Evolutionary conservation across 1,284 basidiomycete species (phyloP), one percentile per base, ranked within the genome.

Genomic region (Omphalotus olearius): DNA sequence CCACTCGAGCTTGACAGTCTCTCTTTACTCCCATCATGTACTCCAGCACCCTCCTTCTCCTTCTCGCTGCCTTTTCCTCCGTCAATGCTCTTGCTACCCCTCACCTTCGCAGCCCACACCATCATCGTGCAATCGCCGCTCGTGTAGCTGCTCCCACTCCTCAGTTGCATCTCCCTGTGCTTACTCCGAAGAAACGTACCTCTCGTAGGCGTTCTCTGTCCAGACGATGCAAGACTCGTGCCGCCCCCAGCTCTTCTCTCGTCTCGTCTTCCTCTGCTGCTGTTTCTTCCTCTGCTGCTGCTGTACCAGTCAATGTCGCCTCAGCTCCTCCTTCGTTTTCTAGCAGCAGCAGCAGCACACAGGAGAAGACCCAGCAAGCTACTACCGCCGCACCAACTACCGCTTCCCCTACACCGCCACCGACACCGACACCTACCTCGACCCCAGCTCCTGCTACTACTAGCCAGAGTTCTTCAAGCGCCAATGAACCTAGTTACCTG

Each of bases 31-130:
- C 41, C 36, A 50, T 52, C 58, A 83, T 83, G 79, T 70, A 68
- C 48, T 71, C 68, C 57, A 70, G 82, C 67, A 52, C 66, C 62
- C 57, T 76, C 65, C 39, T 82, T 60, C 60, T 77, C 56, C 58
- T 79, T 59, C 57, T 80, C 61, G 65, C 73, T 64, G 67, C 71
- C 54, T 62, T 75, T 60, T 68, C 72, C 28, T 45, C 41, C 43
- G 71, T 69, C 54, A 55, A 69, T 50, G 76, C 76, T 43, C 66
- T 78, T 50, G 68, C 75, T 1, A 75, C 72, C 37, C 77, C 75
- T 36, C 76, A 79, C 59, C 60, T 69, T 38, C 70, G 70, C 47
- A 63, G 68, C 56, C 53, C 60, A 7, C 65, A 60, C 45, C 69
- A 71, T 51, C 73, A 73, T 46, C 60, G 69, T 56, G 58, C 65